phyloP scores from a whole-genome alignment of 2,329 filamentous ascomycete genomes.

The Beauveria medogensis region DNA sequence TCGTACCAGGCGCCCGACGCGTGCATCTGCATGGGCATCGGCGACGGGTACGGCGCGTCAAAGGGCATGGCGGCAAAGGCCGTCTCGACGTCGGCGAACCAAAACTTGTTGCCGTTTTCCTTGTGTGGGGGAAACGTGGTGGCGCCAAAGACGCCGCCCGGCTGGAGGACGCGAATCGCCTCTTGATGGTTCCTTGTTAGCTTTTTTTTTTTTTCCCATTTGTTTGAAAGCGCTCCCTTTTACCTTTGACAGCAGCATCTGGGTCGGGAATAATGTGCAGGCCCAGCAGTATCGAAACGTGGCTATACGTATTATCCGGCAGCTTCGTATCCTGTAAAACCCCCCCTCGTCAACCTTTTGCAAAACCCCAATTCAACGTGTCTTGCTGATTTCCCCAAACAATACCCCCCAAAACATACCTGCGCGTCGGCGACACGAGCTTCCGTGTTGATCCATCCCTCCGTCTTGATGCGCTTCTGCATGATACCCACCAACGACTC shows the following conservation, averaged over 20 bases:
- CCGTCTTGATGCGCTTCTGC: constrained; percentile 27
- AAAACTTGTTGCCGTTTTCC: constrained; percentile 21
- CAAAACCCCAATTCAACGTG: not conserved
- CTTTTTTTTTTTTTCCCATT: not conserved
- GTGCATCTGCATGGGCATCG: constrained; percentile 32
- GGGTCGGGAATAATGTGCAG: constrained; percentile 39
- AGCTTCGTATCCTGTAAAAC: constrained; percentile 30
- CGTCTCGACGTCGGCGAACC: constrained; percentile 28
- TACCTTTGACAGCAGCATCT: constrained; percentile 23
- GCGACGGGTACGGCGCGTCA: constrained; percentile 26
- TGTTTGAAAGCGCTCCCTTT: not conserved
- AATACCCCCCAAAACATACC: constrained; percentile 21
- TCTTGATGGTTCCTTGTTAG: constrained; percentile 19
- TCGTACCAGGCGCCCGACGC: constrained; percentile 32
- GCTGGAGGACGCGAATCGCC: constrained; percentile 29
- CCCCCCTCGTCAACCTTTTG: not conserved
- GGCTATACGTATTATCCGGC: constrained; percentile 30
- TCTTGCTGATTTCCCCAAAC: too few relatives aligned
- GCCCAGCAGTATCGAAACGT: constrained; percentile 39
- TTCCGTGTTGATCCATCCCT: constrained; percentile 39
- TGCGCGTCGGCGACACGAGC: constrained; percentile 38
- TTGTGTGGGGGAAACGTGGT: constrained; percentile 29
- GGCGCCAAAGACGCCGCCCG: constrained; percentile 30
- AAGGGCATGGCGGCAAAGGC: constrained; percentile 35
- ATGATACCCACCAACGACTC: constrained; percentile 33